phyloP scores from a whole-genome alignment of 805 yeast species.

The Candida palmyrensis region DNA sequence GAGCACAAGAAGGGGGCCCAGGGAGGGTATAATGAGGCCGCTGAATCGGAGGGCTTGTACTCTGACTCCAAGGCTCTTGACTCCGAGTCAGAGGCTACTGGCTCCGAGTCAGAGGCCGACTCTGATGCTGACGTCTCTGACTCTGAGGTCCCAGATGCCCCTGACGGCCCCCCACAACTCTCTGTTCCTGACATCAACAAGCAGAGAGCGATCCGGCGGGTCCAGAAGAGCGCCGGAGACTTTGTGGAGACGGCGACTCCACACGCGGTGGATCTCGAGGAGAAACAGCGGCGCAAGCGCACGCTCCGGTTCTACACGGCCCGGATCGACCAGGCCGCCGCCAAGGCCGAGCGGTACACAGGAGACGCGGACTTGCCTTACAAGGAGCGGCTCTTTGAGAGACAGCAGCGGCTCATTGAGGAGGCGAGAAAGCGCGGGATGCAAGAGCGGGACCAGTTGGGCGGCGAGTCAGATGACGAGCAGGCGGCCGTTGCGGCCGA shows the following conservation, averaged over 20 bases:
- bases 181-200: constrained; percentile 46
- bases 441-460: constrained; percentile 41
- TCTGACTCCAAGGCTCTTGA: constrained; percentile 11
- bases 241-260: constrained; percentile 60
- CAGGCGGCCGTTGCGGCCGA: too few relatives aligned
- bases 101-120: constrained; percentile 10
- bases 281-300: constrained; percentile 72
- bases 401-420: constrained; percentile 81
- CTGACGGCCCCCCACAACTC: constrained; percentile 24
- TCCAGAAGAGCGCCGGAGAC: constrained; percentile 31
- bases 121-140: constrained; percentile 11
- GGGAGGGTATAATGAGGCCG: constrained; percentile 1
- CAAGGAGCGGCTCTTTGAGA: constrained; percentile 81
- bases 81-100: constrained; percentile 16
- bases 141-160: constrained; percentile 15
- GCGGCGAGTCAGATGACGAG: constrained; percentile 48
- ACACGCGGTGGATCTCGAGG: constrained; percentile 82
- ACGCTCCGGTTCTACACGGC: constrained; percentile 94
- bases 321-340: constrained; percentile 82
- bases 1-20: too few relatives aligned
- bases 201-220: constrained; percentile 47
- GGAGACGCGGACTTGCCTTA: constrained; percentile 94
- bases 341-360: constrained; percentile 41
- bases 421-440: constrained; percentile 84
- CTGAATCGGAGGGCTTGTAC: constrained; percentile 4